A percentile compares a stretch with the other conserved stretches of the same genome.
These are phyloP conservation scores for Kwoniella heveanensis DNA, from an alignment of 768 basidiomycete genomes.

Conservation along the genomic window DNA sequence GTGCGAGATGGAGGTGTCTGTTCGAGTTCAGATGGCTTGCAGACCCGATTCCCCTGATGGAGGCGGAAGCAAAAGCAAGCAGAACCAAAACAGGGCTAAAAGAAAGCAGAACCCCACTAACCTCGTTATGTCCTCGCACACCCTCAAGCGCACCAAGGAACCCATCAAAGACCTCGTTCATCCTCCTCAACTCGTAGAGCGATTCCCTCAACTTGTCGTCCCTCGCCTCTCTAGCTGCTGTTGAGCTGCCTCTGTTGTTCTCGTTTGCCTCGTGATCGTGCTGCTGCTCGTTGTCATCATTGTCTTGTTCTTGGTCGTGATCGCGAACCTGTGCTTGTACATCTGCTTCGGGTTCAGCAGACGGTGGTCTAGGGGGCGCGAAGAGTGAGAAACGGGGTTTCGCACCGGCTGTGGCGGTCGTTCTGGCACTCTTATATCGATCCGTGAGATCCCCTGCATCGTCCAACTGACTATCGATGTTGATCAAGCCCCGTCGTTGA, in stretches of 20 bases:
- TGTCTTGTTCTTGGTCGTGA: constrained; percentile 8
- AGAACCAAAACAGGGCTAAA: too few relatives aligned
- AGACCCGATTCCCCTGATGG: too few relatives aligned
- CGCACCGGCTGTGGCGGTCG: not conserved
- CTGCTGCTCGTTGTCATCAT: constrained; percentile 15
- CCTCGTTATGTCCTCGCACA: constrained; percentile 54
- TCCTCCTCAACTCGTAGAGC: constrained; percentile 52
- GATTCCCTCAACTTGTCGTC: constrained; percentile 44
- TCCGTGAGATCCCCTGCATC: constrained; percentile 3
- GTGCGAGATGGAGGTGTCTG: too few relatives aligned
- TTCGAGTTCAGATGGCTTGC: too few relatives aligned
- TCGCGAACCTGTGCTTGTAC: too few relatives aligned
- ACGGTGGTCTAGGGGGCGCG: constrained; percentile 25
- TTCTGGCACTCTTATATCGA: not conserved
- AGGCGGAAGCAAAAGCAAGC: too few relatives aligned
- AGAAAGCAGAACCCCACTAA: constrained; percentile 34
- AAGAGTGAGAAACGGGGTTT: constrained; percentile 50
- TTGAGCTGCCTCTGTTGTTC: not conserved
- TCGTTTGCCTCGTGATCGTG: constrained; percentile 13
- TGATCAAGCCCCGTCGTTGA: not conserved
- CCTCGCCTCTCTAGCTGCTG: constrained; percentile 12
- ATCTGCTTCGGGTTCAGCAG: constrained; percentile 15
- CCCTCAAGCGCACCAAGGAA: constrained; percentile 43
- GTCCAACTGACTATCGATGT: not conserved
- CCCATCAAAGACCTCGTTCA: constrained; percentile 55